phyloP scores from a whole-genome alignment of 305 asterid species.

The Solanum hybrid region DNA sequence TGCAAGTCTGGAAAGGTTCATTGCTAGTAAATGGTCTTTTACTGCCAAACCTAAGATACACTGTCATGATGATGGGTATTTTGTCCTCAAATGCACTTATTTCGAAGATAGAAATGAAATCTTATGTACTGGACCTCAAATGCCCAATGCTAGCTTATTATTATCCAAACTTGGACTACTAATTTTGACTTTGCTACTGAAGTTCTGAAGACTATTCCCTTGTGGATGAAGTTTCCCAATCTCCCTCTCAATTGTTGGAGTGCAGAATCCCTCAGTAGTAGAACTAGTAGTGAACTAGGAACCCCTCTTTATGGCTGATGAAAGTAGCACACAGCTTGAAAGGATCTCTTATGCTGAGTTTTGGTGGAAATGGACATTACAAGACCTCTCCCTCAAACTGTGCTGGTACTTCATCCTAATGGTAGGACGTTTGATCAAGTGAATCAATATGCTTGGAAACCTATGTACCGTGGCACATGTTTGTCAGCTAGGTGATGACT shows the following conservation, averaged over 20 bases:
- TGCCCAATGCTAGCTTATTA: neutral
- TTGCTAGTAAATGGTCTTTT: neutral
- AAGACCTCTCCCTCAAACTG: neutral
- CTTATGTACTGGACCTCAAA: neutral
- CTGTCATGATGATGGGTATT: neutral
- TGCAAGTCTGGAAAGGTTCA: neutral
- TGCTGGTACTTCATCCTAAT: neutral
- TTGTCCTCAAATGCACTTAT: neutral
- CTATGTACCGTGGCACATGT: neutral
- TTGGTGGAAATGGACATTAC: neutral
- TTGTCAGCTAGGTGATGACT: neutral
- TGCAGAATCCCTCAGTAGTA: neutral
- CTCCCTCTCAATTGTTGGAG: neutral
- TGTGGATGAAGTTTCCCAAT: neutral
- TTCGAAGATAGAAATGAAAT: neutral
- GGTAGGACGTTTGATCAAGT: neutral
- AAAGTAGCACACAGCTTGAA: neutral
- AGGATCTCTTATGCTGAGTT: neutral
- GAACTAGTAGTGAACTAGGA: neutral
- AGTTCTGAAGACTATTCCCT: neutral
- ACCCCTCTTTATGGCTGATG: neutral
- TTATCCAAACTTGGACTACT: neutral
- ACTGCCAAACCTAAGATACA: neutral
- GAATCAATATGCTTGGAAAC: neutral
- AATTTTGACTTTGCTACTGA: neutral